Evolutionary conservation across 805 yeast genomes (phyloP).

Genomic region (Debaryomyces tyrocola): DNA sequence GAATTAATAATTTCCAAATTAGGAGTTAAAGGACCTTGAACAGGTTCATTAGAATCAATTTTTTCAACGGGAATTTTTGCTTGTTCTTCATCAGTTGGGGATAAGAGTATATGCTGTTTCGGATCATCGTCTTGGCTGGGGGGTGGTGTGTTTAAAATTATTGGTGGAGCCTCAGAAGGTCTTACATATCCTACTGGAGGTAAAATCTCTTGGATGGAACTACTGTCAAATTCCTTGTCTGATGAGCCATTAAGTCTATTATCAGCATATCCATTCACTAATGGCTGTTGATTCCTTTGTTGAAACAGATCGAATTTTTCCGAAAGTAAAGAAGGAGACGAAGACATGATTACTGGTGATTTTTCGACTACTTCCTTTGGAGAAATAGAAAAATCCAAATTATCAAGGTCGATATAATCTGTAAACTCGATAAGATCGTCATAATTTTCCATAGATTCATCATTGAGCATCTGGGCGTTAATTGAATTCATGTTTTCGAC

Average conservation of each 20-base stretch:
- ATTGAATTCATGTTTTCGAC: constrained; percentile 2
- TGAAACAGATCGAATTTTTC: neutral
- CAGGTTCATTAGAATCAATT: neutral
- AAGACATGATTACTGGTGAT: neutral
- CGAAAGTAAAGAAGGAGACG: neutral
- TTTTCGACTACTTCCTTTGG: constrained; percentile 10
- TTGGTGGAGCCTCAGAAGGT: neutral
- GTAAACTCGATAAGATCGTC: constrained; percentile 41
- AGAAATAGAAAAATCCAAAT: constrained; percentile 29
- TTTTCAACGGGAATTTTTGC: neutral
- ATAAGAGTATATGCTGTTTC: neutral
- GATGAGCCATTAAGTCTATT: neutral
- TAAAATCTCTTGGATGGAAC: neutral
- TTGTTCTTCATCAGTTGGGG: neutral
- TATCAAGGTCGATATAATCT: constrained; percentile 41
- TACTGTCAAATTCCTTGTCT: neutral
- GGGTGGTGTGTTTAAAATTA: constrained; percentile 4
- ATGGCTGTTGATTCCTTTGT: neutral
- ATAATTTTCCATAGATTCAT: constrained; percentile 11
- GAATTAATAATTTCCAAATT: constrained; percentile 8
- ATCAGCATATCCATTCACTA: neutral
- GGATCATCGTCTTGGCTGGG: constrained; percentile 4
- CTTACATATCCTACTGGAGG: neutral
- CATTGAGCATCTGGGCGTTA: neutral
- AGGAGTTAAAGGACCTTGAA: constrained; percentile 7